Percentiles rank a stretch among this genome's conserved stretches.
Conservation (phyloP, 208 protist species). For the Leishmania arabica region DNA sequence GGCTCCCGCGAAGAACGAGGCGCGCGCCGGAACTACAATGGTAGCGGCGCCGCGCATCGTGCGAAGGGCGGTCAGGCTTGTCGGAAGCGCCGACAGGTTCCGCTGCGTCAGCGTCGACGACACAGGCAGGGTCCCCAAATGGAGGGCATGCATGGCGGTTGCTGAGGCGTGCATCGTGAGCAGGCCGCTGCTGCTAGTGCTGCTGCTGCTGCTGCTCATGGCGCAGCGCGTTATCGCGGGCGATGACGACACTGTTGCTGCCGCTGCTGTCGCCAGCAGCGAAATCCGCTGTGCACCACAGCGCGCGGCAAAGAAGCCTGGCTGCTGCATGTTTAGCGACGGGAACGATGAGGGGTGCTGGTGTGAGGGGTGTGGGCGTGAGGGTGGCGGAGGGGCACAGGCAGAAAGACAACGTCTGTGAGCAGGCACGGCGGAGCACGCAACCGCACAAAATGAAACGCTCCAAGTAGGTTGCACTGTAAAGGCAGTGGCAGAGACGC, state of each 20-base stretch:
- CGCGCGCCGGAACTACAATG: background rate
- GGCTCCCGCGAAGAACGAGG: constrained; percentile 16
- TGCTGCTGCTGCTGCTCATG: background rate
- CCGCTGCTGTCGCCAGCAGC: background rate
- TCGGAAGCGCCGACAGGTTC: background rate
- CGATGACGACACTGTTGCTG: background rate
- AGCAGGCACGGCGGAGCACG: background rate
- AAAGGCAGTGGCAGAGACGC: background rate
- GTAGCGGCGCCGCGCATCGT: background rate
- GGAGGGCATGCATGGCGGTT: background rate
- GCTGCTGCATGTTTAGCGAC: constrained; percentile 8
- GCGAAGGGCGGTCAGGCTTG: background rate
- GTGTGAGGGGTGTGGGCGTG: background rate
- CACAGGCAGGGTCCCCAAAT: background rate
- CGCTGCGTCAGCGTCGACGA: background rate
- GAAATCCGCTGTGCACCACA: constrained; percentile 13
- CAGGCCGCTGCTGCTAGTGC: background rate
- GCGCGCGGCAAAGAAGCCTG: background rate
- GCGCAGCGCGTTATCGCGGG: background rate
- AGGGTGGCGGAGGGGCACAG: too few species aligned
- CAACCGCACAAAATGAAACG: background rate
- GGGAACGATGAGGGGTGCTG: background rate
- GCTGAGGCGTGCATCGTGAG: background rate
- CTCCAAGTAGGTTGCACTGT: background rate
- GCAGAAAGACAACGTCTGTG: background rate